Evolutionary conservation across 768 basidiomycete species (phyloP).

Genomic region (Lentinula edodes): DNA sequence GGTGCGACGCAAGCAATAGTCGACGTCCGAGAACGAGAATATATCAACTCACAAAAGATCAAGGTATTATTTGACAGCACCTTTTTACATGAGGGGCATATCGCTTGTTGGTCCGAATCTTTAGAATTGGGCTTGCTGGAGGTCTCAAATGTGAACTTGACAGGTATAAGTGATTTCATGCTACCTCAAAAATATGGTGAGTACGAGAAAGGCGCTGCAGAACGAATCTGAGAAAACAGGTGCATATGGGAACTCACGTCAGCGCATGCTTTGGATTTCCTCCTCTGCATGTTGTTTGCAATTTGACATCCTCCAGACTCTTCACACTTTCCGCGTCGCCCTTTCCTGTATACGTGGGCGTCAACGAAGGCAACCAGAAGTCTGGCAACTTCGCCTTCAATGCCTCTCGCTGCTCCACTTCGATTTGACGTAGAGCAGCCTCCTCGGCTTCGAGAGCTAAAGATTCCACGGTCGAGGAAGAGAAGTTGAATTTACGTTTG

Average conservation of each 20-base stretch:
- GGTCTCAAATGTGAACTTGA: constrained; percentile 66
- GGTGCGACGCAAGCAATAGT: too few relatives aligned
- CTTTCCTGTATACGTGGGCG: constrained; percentile 68
- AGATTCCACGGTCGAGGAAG: constrained; percentile 61
- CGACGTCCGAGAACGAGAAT: neutral
- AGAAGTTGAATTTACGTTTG: constrained; percentile 87
- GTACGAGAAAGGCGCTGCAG: neutral
- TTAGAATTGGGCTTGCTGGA: constrained; percentile 28
- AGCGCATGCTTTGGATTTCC: constrained; percentile 74
- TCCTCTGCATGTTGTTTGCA: constrained; percentile 86
- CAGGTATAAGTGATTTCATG: constrained; percentile 75
- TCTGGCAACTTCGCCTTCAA: constrained; percentile 88
- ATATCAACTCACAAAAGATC: constrained; percentile 51
- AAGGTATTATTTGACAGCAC: constrained; percentile 72
- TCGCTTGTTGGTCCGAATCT: constrained; percentile 51
- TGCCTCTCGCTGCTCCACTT: constrained; percentile 79
- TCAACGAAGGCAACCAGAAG: constrained; percentile 94
- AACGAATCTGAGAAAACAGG: neutral
- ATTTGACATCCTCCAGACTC: constrained; percentile 73
- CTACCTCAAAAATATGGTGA: constrained; percentile 30
- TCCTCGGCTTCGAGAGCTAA: constrained; percentile 83
- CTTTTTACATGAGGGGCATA: constrained; percentile 89
- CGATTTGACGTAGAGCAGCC: constrained; percentile 75
- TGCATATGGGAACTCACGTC: constrained; percentile 42
- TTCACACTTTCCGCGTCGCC: constrained; percentile 59